These are phyloP conservation scores for Aspergillus nidulans DNA, from an alignment of 495 filamentous ascomycete species.

Conservation along the genomic window DNA sequence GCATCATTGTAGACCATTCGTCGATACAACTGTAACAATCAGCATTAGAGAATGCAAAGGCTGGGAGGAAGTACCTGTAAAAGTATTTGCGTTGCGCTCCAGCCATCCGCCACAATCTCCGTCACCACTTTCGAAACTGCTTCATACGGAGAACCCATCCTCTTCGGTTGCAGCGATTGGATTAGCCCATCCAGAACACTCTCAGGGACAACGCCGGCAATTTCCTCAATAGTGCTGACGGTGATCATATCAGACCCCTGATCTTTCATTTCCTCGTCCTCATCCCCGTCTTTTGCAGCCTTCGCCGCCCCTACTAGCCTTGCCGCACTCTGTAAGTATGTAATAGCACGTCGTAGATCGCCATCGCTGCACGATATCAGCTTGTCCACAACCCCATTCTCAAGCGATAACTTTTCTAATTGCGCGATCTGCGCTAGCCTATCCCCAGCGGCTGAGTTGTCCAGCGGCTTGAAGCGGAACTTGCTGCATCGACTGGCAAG, in stretches of 20 bases:
- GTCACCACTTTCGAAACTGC: slow-evolving; percentile 72
- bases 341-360: slow-evolving; percentile 93
- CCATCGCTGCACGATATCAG: slow-evolving; percentile 86
- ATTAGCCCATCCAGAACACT: slow-evolving; percentile 63
- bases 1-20: slow-evolving; percentile 77
- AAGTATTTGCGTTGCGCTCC: slow-evolving; percentile 91
- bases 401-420: slow-evolving; percentile 67
- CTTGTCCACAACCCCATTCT: slow-evolving; percentile 74
- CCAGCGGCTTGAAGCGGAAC: slow-evolving; percentile 95
- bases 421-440: slow-evolving; percentile 76
- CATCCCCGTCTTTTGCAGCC: slow-evolving; percentile 42
- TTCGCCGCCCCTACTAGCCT: slow-evolving; percentile 61
- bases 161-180: slow-evolving; percentile 71
- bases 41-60: background rate
- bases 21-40: slow-evolving; percentile 67
- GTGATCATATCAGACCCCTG: slow-evolving; percentile 52
- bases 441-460: slow-evolving; percentile 71
- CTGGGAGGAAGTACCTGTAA: slow-evolving; percentile 53
- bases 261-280: slow-evolving; percentile 48
- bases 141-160: slow-evolving; percentile 60
- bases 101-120: slow-evolving; percentile 93
- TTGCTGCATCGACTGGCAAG: slow-evolving; percentile 88
- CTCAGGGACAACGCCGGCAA: slow-evolving; percentile 88
- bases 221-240: slow-evolving; percentile 79
- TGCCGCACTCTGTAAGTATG: slow-evolving; percentile 88